Evolutionary conservation across 108 stramenopile species (phyloP).

Genomic region (Conticribra weissflogii): DNA sequence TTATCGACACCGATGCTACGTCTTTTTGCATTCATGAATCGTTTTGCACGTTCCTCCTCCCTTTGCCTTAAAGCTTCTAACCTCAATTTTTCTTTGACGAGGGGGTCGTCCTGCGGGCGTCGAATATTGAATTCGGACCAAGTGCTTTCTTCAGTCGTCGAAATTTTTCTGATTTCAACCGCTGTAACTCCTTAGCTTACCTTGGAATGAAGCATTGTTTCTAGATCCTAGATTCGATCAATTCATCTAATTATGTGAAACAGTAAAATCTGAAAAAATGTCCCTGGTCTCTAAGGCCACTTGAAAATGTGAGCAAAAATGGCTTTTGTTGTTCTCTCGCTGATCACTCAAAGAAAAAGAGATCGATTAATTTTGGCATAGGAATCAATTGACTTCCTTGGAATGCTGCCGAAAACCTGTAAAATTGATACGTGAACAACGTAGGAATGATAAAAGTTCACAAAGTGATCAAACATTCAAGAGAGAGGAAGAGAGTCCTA

Average conservation of each 20-base stretch:
- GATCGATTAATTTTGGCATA: not conserved
- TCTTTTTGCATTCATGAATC: slow-evolving; percentile 45
- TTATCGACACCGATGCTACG: slow-evolving; percentile 53
- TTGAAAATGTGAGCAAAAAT: not conserved
- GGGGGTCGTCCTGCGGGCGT: slow-evolving; percentile 7
- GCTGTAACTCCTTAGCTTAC: slow-evolving; percentile 2
- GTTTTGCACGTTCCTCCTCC: slow-evolving; percentile 39
- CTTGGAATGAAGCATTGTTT: slow-evolving; percentile 26
- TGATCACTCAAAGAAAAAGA: too few relatives aligned
- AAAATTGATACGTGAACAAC: not conserved
- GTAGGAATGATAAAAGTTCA: slow-evolving; percentile 3
- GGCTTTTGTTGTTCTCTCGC: too few relatives aligned
- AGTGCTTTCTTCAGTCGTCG: not conserved
- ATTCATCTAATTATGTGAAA: not conserved
- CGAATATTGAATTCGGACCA: not conserved
- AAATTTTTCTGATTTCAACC: not conserved
- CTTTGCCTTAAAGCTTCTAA: slow-evolving; percentile 28
- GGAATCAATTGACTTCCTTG: not conserved
- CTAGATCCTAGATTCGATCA: not conserved
- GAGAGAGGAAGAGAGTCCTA: not conserved
- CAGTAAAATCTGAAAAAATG: too few relatives aligned
- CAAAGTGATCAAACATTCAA: not conserved
- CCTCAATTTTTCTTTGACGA: slow-evolving; percentile 15
- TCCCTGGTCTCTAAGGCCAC: not conserved
- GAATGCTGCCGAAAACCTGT: not conserved